These are phyloP conservation scores for Spencermartinsiella ligniputridi DNA, from an alignment of 1,139 yeast species.

Conservation along the genomic window DNA sequence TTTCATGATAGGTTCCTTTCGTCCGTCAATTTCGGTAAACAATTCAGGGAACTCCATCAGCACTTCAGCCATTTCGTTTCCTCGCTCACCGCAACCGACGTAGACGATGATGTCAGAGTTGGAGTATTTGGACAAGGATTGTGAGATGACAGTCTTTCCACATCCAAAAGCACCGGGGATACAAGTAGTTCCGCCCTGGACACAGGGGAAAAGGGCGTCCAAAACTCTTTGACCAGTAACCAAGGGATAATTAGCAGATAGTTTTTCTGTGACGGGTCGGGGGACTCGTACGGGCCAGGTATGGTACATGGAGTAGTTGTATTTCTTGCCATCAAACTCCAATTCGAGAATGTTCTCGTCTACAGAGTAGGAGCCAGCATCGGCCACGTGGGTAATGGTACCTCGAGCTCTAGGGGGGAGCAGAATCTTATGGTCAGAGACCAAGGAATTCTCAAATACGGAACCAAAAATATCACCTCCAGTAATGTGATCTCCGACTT, in stretches of 20 bases:
- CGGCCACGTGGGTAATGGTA: slow-evolving; percentile 85
- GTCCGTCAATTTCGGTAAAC: slow-evolving; percentile 83
- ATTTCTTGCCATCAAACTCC: slow-evolving; percentile 86
- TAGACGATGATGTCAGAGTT: slow-evolving; percentile 95
- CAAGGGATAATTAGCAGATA: slow-evolving; percentile 89
- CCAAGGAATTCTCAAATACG: slow-evolving; percentile 86
- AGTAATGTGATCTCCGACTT: slow-evolving; percentile 94
- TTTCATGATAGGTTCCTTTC: slow-evolving; percentile 98
- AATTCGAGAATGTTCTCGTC: slow-evolving; percentile 88
- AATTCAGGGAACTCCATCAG: slow-evolving; percentile 99
- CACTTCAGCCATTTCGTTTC: slow-evolving; percentile 98
- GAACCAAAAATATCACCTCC: slow-evolving; percentile 98
- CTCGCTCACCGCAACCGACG: slow-evolving; percentile 84
- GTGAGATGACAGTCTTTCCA: slow-evolving; percentile 98
- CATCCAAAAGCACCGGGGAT: slow-evolving; percentile 99
- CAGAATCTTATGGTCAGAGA: slow-evolving; percentile 87
- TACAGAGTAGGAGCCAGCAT: slow-evolving; percentile 83
- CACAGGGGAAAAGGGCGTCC: slow-evolving; percentile 97
- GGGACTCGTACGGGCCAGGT: slow-evolving; percentile 99
- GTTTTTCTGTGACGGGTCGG: slow-evolving; percentile 93
- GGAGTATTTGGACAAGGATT: slow-evolving; percentile 92
- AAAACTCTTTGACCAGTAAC: slow-evolving; percentile 98
- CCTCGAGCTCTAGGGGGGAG: slow-evolving; percentile 99
- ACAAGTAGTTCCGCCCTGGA: slow-evolving; percentile 99
- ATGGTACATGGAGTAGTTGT: slow-evolving; percentile 88